These are phyloP conservation scores for Colletotrichum tofieldiae DNA, from an alignment of 2,329 filamentous ascomycete genomes.

Conservation along the genomic window DNA sequence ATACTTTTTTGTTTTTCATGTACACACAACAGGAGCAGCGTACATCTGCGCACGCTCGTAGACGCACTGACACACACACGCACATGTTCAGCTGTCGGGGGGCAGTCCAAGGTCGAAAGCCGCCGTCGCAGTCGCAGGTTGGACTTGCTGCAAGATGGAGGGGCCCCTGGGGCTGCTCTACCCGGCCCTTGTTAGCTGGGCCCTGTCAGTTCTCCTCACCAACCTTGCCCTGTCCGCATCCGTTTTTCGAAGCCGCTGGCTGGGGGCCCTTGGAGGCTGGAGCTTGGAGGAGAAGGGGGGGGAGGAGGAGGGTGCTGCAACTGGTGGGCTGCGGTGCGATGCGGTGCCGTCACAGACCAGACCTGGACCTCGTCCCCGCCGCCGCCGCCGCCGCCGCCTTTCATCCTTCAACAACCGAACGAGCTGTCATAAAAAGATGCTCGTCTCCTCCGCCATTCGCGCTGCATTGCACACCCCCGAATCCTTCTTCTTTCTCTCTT, in stretches of 20 bases:
- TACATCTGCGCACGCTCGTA: neutral
- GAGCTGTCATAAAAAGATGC: slow-evolving; percentile 42
- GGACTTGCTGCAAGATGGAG: slow-evolving; percentile 13
- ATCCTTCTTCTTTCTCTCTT: slow-evolving; percentile 10
- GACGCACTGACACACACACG: neutral
- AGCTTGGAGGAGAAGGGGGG: neutral
- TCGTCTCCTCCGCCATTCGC: slow-evolving; percentile 20
- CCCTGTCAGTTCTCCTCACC: slow-evolving; percentile 20
- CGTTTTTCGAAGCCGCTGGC: slow-evolving; percentile 30
- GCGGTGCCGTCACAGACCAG: slow-evolving; percentile 16
- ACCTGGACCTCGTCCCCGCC: slow-evolving; percentile 13
- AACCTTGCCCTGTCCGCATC: slow-evolving; percentile 34
- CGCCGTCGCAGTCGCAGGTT: neutral
- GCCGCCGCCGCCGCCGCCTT: slow-evolving; percentile 12
- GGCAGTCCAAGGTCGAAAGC: neutral
- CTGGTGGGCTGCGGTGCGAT: slow-evolving; percentile 15
- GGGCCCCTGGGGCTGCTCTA: slow-evolving; percentile 6
- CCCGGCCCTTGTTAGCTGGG: neutral
- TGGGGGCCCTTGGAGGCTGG: slow-evolving; percentile 4
- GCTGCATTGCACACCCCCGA: neutral
- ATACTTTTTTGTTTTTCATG: neutral
- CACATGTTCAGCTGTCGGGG: neutral
- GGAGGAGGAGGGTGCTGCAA: neutral
- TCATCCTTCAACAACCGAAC: slow-evolving; percentile 3
- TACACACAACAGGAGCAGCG: neutral